Evolutionary conservation across 768 basidiomycete genomes (phyloP).

Genomic region (Clitopilus hobsonii): DNA sequence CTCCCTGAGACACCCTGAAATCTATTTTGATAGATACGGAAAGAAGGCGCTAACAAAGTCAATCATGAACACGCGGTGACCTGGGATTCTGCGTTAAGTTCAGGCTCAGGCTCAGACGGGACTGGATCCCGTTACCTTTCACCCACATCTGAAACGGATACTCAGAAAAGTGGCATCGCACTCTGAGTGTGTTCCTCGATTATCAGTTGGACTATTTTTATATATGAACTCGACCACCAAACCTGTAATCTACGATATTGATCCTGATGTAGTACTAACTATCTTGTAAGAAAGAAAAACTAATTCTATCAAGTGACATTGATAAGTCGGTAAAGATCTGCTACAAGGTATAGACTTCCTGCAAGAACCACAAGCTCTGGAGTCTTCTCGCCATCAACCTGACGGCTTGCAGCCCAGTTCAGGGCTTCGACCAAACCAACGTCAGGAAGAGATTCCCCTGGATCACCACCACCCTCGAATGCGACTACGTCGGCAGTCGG

Average conservation of each 20-base stretch:
- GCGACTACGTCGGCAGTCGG: slow-evolving; percentile 46
- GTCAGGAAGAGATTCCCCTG: background rate
- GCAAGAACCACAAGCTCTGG: slow-evolving; percentile 64
- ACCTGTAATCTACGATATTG: background rate
- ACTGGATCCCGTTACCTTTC: too few relatives aligned
- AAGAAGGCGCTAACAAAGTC: too few relatives aligned
- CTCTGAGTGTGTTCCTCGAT: too few relatives aligned
- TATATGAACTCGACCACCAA: too few relatives aligned
- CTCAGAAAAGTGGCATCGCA: too few relatives aligned
- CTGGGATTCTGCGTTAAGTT: too few relatives aligned
- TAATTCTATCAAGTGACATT: background rate
- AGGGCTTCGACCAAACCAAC: slow-evolving; percentile 28
- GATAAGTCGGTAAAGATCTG: slow-evolving; percentile 78
- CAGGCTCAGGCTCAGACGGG: too few relatives aligned
- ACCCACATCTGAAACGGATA: too few relatives aligned
- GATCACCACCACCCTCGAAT: slow-evolving; percentile 17
- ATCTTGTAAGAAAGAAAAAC: background rate
- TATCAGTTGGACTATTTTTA: too few relatives aligned
- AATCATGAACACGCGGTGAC: too few relatives aligned
- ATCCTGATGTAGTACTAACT: background rate
- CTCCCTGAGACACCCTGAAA: too few relatives aligned
- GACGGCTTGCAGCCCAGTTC: slow-evolving; percentile 39
- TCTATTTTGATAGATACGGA: too few relatives aligned
- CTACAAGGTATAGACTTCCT: slow-evolving; percentile 92
- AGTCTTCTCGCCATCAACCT: slow-evolving; percentile 15